Percentiles rank a stretch among this genome's conserved stretches.
phyloP scores from a whole-genome alignment of 2,329 filamentous ascomycete species.

The Sarocladiaceae sp. region DNA sequence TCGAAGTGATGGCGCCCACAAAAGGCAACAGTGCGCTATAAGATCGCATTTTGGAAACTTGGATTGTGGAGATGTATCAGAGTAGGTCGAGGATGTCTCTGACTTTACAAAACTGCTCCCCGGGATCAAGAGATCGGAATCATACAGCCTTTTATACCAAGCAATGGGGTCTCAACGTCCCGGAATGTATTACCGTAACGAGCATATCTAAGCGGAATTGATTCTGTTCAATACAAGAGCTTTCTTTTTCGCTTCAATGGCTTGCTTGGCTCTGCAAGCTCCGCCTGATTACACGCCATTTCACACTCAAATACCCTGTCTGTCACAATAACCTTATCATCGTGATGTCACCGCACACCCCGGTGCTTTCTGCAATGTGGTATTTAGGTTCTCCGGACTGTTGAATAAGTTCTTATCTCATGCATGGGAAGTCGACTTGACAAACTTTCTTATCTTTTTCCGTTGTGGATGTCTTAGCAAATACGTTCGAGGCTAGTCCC shows the following conservation, averaged over 20 bases:
- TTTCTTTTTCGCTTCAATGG: too few relatives aligned
- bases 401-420: background rate
- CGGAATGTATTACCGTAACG: background rate
- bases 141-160: background rate
- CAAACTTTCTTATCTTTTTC: conserved; percentile 3
- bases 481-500: background rate
- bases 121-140: background rate
- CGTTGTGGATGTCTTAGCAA: background rate
- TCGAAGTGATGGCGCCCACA: background rate
- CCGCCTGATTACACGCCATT: too few relatives aligned
- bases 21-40: background rate
- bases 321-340: background rate
- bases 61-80: too few relatives aligned
- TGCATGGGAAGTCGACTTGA: background rate
- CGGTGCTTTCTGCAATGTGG: background rate
- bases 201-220: background rate
- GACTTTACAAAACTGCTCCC: too few relatives aligned
- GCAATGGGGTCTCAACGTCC: too few relatives aligned
- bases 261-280: too few relatives aligned
- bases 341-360: background rate
- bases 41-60: too few relatives aligned
- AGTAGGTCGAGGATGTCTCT: background rate
- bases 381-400: background rate
- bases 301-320: too few relatives aligned
- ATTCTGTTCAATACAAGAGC: background rate